These are phyloP conservation scores for Cutaneotrichosporon cavernicola DNA, from an alignment of 1,284 basidiomycete species.

Conservation along the genomic window DNA sequence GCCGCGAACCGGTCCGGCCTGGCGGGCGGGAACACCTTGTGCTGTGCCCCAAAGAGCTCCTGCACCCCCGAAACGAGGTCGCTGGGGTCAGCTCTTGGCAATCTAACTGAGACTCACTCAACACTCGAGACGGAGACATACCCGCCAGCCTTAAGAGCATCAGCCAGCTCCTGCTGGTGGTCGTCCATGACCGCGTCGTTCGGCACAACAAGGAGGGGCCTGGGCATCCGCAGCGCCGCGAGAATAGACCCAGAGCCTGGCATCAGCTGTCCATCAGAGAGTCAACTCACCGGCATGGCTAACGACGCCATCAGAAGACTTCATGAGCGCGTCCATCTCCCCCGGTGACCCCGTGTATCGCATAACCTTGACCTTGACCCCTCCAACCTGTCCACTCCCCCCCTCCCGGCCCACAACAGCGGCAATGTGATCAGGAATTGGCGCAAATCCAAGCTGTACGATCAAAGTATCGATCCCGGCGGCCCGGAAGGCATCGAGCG, in stretches of 20 bases:
- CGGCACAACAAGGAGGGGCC: conserved; percentile 78
- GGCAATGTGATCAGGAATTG: conserved; percentile 30
- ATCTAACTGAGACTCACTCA: conserved; percentile 30
- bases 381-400: not conserved
- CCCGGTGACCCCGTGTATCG: conserved; percentile 69
- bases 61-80: conserved; percentile 7
- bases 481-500: conserved; percentile 59
- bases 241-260: conserved; percentile 92
- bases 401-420: conserved; percentile 13
- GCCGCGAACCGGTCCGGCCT: conserved; percentile 19
- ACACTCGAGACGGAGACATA: conserved; percentile 64
- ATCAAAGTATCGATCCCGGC: conserved; percentile 63
- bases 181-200: conserved; percentile 87
- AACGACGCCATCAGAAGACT: conserved; percentile 71
- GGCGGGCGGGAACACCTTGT: conserved; percentile 26
- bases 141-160: conserved; percentile 63
- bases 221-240: conserved; percentile 68
- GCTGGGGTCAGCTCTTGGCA: conserved; percentile 9
- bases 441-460: conserved; percentile 70
- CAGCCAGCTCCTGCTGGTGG: conserved; percentile 87
- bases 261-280: conserved; percentile 5
- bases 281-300: conserved; percentile 79
- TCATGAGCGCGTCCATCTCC: conserved; percentile 60
- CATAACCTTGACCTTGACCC: conserved; percentile 61
- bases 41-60: conserved; percentile 9